These are phyloP conservation scores for Spergularia marina DNA, from an alignment of 148 eudicot species.

Conservation along the genomic window DNA sequence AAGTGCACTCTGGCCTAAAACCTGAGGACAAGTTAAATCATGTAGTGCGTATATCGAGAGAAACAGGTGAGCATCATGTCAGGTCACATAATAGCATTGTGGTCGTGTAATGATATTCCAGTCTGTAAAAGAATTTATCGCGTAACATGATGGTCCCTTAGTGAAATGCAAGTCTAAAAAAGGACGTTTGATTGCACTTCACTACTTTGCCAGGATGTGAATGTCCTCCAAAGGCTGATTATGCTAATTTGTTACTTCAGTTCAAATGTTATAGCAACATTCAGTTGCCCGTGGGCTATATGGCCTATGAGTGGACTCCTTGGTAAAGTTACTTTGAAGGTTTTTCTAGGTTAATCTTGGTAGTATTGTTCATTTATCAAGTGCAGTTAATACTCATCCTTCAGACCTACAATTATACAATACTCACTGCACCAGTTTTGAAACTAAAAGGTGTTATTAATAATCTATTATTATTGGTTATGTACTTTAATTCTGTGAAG, in stretches of 20 bases:
- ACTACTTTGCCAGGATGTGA: background rate
- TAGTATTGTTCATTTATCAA: no score
- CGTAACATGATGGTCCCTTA: background rate
- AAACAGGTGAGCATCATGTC: conserved; percentile 50
- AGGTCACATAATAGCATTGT: background rate
- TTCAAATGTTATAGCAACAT: no score
- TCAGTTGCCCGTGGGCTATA: no score
- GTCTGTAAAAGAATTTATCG: background rate
- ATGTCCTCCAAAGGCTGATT: background rate
- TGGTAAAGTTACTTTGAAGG: background rate
- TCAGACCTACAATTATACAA: no score
- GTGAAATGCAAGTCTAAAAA: background rate
- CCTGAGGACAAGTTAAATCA: conserved; percentile 98
- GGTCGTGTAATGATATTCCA: no score
- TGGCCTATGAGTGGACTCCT: background rate
- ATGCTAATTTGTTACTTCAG: no score
- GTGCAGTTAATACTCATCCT: no score
- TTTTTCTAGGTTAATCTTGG: no score
- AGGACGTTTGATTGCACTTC: background rate
- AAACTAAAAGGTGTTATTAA: no score
- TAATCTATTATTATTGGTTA: no score
- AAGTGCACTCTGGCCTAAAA: conserved; percentile 79
- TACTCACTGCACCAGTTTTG: no score
- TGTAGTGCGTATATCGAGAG: conserved; percentile 76
- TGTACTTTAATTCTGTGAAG: background rate